phyloP scores from a whole-genome alignment of 2,329 filamentous ascomycete species.

The Chrysoporthe puriensis region DNA sequence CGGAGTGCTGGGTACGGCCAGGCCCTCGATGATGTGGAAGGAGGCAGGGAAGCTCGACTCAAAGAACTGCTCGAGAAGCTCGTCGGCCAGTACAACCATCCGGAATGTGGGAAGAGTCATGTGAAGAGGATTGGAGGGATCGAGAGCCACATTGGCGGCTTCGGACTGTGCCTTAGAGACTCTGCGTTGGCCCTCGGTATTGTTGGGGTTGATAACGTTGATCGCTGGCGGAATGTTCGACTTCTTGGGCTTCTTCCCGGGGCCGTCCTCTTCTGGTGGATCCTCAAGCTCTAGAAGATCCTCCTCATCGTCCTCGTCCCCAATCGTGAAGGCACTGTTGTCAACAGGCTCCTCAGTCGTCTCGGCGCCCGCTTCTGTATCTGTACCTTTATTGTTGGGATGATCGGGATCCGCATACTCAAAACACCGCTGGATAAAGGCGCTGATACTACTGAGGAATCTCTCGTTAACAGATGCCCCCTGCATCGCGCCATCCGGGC shows the following conservation, averaged over 20 bases:
- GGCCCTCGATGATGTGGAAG: slow-evolving; percentile 80
- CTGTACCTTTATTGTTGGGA: slow-evolving; percentile 58
- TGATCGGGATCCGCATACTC: slow-evolving; percentile 96
- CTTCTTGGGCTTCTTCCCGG: slow-evolving; percentile 30
- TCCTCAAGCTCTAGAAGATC: slow-evolving; percentile 64
- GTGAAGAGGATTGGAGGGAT: slow-evolving; percentile 89
- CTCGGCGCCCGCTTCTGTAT: background rate
- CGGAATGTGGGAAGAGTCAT: slow-evolving; percentile 97
- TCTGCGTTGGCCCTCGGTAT: slow-evolving; percentile 39
- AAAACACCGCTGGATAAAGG: slow-evolving; percentile 94
- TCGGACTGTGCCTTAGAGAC: slow-evolving; percentile 70
- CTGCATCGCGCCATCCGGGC: slow-evolving; percentile 44
- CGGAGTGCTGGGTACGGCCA: slow-evolving; percentile 47
- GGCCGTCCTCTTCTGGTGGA: slow-evolving; percentile 39
- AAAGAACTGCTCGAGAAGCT: slow-evolving; percentile 95
- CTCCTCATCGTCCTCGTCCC: slow-evolving; percentile 61
- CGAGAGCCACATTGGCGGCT: slow-evolving; percentile 85
- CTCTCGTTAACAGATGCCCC: slow-evolving; percentile 77
- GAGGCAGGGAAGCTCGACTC: slow-evolving; percentile 93
- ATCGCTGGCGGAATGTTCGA: slow-evolving; percentile 32
- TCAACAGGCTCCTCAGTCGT: slow-evolving; percentile 40
- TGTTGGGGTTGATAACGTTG: slow-evolving; percentile 31
- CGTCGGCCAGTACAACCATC: slow-evolving; percentile 97
- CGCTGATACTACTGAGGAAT: slow-evolving; percentile 90
- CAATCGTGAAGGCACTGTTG: slow-evolving; percentile 70